Evolutionary conservation across 495 filamentous ascomycete species (phyloP).

Genomic region (Podospora sp.): DNA sequence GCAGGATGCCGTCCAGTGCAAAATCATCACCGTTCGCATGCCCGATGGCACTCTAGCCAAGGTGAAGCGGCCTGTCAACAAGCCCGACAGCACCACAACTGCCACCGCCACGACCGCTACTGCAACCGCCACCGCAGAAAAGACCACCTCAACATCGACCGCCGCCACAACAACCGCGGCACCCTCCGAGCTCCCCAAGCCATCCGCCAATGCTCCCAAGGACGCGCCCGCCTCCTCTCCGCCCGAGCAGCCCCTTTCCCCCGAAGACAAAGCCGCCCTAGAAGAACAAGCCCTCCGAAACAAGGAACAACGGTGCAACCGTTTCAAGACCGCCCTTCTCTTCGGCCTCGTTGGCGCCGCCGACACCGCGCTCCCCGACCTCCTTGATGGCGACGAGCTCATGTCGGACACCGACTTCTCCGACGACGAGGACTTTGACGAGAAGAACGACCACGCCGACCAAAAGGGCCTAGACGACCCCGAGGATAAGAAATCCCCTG

Average conservation of each 20-base stretch:
- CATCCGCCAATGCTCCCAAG: neutral
- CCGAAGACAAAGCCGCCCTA: conserved; percentile 1
- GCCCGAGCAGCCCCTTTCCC: conserved; percentile 1
- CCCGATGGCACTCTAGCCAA: conserved; percentile 19
- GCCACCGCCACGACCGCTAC: too few relatives aligned
- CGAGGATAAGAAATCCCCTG: neutral
- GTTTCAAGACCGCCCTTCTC: conserved; percentile 10
- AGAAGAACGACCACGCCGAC: neutral
- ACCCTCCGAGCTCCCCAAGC: neutral
- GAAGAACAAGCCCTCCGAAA: conserved; percentile 4
- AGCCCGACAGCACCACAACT: neutral
- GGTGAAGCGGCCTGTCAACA: conserved; percentile 13
- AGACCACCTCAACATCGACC: neutral
- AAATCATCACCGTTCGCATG: conserved; percentile 19
- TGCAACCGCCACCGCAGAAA: neutral
- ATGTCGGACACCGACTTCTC: conserved; percentile 13
- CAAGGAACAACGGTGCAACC: conserved; percentile 8
- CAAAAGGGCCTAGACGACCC: neutral
- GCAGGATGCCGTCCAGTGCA: conserved; percentile 8
- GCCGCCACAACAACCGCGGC: too few relatives aligned
- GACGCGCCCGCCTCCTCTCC: neutral
- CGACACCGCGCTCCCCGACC: conserved; percentile 11
- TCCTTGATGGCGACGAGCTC: conserved; percentile 19
- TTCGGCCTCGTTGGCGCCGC: conserved; percentile 15
- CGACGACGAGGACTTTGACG: conserved; percentile 6